Evolutionary conservation across 2,329 filamentous ascomycete species (phyloP).

Genomic region (Fusarium nygamai): DNA sequence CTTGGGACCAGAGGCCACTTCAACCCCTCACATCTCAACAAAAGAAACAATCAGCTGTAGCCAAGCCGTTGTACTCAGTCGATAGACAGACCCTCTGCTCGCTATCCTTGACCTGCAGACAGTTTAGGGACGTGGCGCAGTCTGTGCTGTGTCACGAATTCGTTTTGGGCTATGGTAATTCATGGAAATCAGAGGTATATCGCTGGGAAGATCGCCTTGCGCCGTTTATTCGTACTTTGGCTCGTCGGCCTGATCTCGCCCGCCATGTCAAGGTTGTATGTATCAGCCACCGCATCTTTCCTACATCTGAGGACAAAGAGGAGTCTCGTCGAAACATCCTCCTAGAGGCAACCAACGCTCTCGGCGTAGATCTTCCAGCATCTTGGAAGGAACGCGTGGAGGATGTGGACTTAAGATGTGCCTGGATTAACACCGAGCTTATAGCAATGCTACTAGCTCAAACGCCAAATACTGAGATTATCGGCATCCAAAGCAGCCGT

Average conservation of each 20-base stretch:
- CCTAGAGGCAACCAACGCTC: background rate
- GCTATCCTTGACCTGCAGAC: background rate
- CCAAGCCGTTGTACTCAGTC: background rate
- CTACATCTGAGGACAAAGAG: background rate
- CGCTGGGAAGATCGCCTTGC: background rate
- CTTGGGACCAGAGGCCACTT: background rate
- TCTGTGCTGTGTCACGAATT: slow-evolving; percentile 11
- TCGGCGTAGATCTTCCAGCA: background rate
- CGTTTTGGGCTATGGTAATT: slow-evolving; percentile 5
- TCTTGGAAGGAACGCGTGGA: background rate
- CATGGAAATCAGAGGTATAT: background rate
- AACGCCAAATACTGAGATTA: background rate
- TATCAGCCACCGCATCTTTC: background rate
- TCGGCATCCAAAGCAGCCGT: background rate
- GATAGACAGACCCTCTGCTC: background rate
- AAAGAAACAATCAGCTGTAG: background rate
- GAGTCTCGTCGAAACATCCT: background rate
- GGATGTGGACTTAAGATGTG: too few species aligned
- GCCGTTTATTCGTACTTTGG: background rate
- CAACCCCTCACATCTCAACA: fast-evolving
- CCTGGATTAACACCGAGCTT: background rate
- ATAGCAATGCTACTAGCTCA: background rate
- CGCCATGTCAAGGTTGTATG: background rate
- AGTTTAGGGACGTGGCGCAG: background rate
- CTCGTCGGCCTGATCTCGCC: background rate